Evolutionary conservation across 23 red algal species (phyloP).

Genomic region (Gracilaria domingensis): DNA sequence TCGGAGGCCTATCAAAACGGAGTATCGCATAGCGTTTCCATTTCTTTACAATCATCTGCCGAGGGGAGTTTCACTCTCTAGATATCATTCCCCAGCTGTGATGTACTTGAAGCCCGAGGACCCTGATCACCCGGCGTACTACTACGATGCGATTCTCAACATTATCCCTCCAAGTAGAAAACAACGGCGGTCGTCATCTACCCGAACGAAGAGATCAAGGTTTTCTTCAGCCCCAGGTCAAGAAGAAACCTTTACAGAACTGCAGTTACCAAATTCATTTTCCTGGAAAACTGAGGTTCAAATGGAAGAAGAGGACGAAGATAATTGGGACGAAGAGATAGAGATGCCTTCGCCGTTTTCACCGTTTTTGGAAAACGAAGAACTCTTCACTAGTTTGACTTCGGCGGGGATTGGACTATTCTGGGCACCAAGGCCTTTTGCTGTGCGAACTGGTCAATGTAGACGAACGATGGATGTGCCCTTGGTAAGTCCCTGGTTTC

Average conservation of each 20-base stretch:
- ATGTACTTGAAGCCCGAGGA: constrained; percentile 83
- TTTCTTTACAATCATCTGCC: constrained; percentile 92
- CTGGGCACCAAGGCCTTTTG: constrained; percentile 88
- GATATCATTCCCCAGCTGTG: constrained; percentile 79
- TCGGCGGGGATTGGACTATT: constrained; percentile 84
- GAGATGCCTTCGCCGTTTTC: constrained; percentile 71
- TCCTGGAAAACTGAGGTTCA: background rate
- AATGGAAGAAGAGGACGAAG: constrained; percentile 53
- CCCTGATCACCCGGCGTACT: constrained; percentile 88
- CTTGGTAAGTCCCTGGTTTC: constrained; percentile 82
- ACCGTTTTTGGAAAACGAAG: constrained; percentile 75
- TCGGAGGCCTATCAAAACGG: constrained; percentile 85
- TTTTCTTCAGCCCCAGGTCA: constrained; percentile 11
- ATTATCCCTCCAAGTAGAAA: constrained; percentile 73
- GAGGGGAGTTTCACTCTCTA: constrained; percentile 68
- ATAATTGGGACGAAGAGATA: constrained; percentile 51
- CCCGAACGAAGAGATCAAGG: constrained; percentile 8
- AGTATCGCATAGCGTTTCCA: constrained; percentile 92
- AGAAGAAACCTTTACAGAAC: constrained; percentile 6
- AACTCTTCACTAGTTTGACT: constrained; percentile 68
- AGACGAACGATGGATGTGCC: constrained; percentile 87
- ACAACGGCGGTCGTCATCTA: background rate
- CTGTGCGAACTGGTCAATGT: constrained; percentile 72
- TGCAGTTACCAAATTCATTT: background rate
- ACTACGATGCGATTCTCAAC: constrained; percentile 85